A percentile compares a stretch with the other conserved stretches of the same genome.
phyloP scores from a whole-genome alignment of 31 red algal species.

The Bonnemaisonia californica region DNA sequence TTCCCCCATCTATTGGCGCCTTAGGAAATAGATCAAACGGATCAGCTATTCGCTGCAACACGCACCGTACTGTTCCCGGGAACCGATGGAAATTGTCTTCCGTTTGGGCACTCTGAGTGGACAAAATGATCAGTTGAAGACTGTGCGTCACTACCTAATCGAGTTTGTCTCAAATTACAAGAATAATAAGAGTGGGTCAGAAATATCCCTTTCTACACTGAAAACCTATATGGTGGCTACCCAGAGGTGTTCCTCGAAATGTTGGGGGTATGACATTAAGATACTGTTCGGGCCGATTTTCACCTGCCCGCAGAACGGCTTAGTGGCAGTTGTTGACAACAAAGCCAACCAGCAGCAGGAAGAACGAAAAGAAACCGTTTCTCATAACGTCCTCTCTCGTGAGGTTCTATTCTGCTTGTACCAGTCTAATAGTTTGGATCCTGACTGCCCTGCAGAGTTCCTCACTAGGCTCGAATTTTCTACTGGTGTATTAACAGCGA shows the following conservation, averaged over 20 bases:
- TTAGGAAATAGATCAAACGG: too few species aligned
- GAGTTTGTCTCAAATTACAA: conserved; percentile 33
- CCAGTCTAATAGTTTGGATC: too few species aligned
- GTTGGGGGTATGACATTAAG: conserved; percentile 13
- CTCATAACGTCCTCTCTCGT: conserved; percentile 4
- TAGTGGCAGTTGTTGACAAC: conserved; percentile 23
- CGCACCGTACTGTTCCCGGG: too few species aligned
- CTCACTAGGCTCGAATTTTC: too few species aligned
- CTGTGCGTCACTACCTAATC: neutral
- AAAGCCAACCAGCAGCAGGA: neutral
- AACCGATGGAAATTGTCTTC: too few species aligned
- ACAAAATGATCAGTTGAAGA: conserved; percentile 7
- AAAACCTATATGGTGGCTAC: neutral
- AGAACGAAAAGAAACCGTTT: neutral
- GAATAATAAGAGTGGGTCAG: conserved; percentile 12
- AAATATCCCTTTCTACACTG: too few species aligned
- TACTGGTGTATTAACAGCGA: too few species aligned
- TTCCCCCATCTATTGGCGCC: too few species aligned
- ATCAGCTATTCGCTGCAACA: too few species aligned
- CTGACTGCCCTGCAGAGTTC: too few species aligned
- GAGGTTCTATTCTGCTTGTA: too few species aligned
- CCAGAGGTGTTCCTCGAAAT: neutral
- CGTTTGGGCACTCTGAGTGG: conserved; percentile 15
- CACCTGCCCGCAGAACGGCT: conserved; percentile 14
- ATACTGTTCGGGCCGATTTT: conserved; percentile 10